Base-by-base conservation (phyloP, 257 asterid genomes). In the Rubia yunnanensis region DNA sequence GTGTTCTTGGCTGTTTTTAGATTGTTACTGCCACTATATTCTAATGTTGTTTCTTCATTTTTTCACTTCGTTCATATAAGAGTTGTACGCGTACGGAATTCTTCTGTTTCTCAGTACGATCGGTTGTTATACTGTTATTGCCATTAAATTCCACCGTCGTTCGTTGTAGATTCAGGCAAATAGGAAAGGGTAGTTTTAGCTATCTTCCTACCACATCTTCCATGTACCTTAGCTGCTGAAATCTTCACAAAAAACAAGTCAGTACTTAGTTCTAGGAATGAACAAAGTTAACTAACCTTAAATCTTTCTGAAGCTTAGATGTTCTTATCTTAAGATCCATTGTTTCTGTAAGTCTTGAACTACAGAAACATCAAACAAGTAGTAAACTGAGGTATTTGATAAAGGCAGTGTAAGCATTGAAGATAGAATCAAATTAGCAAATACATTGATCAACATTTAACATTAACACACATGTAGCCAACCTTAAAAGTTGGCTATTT, bases 381-480 rank as follows among this genome's bases (percentile, higher is more conserved):
- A 44, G 50, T 15, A 44, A 13, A 2, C 44, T 36, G 10, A 36
- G 10, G 44, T 36, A 10, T 0, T 36, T 36, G 44, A 36, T 9
- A 36, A 36, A 36, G 44, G 44, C 13, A 10, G 10, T 36, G 44
- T 10, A 13, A 7, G 35, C 53, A 34, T 26, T 6, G 18, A 32
- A 22, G 52, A 44, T 44, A 6, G 7, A 70, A 18, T 6, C 27
- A 20, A 26, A 70, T 36, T 60, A 70, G 38, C 23, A 14, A 49
- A 62, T 9, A 55, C 62, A 50, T 55, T 11, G 54, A 28, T 57
- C 5, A 69, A 60, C 44, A 50, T 30, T 18, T 35, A 5, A 35
- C 24, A 61, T 5, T 5, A 34, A 70, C 23, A 70, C 54, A 61
- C 54, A 31, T 27, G 13, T 31, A 32, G 64, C 61, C 36, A 44